Evolutionary conservation across 2,329 filamentous ascomycete genomes (phyloP), one percentile per base, ranked within the genome.

Genomic region (Cladorrhinum sp.): DNA sequence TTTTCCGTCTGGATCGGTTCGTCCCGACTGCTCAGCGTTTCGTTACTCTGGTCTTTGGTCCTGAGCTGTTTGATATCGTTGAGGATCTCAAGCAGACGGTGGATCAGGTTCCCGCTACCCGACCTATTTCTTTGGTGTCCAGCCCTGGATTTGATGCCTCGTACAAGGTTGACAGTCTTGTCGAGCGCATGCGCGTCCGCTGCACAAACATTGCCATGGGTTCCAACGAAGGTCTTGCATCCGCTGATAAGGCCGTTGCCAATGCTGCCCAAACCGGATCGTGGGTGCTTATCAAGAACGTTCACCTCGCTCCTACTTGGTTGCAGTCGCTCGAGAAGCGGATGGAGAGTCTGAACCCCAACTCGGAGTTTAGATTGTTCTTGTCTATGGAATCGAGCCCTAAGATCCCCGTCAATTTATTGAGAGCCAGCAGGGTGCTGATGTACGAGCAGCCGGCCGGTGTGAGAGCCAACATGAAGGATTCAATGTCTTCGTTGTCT

Each of bases 161-260:
- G 73, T 99, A 98, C 86, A 99, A 99, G 81, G 95, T 99, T 62
- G 95, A 99, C 74, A 92, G 88, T 63, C 82, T 99, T 57, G 96
- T 98, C 27, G 91, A 96, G 75, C 85, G 91, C 66, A 88, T 86
- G 74, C 85, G 86, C 61, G 88, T 91, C 55, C 87, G 85, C 58
- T 99, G 95, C 78, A 93, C 92, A 61, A 97, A 97, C 75, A 97
- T 99, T 71, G 96, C 96, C 69, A 99, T 99, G 95, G 95, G 95
- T 71, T 98, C 95, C 50, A 96, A 96, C 71, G 95, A 99, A 80
- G 91, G 92, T 72, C 81, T 96, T 18, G 87, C 93, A 60, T 95
- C 88, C 64, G 95, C 95, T 18, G 95, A 99, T 80, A 96, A 96
- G 76, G 95, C 96, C 27, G 92, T 99, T 71, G 90, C 86, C 76